Conservation (phyloP, 768 basidiomycete species). For the Auriscalpium orientale region DNA sequence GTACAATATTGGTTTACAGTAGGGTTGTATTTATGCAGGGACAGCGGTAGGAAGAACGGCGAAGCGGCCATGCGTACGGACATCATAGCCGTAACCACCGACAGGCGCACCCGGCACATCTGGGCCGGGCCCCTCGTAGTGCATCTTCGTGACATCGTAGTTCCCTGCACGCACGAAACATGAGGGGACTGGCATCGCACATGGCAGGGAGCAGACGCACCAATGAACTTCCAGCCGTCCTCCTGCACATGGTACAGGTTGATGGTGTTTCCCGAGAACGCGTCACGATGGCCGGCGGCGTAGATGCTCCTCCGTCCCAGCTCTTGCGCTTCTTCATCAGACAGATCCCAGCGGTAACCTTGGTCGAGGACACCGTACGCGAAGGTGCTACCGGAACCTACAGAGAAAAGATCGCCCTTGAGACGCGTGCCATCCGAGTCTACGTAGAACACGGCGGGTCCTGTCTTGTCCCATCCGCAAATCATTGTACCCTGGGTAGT, state of each 20-base stretch:
- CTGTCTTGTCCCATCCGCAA: slow-evolving; percentile 99
- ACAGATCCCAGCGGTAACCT: slow-evolving; percentile 88
- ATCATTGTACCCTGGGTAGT: slow-evolving; percentile 89
- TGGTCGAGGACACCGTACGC: slow-evolving; percentile 99
- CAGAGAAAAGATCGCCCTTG: slow-evolving; percentile 96
- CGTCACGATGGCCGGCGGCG: slow-evolving; percentile 94
- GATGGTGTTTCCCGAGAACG: slow-evolving; percentile 91
- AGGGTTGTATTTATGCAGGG: slow-evolving; percentile 5
- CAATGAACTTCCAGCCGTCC: slow-evolving; percentile 93
- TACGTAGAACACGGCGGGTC: slow-evolving; percentile 93
- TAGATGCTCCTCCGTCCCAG: slow-evolving; percentile 90
- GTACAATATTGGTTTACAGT: not conserved
- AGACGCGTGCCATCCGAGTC: slow-evolving; percentile 95
- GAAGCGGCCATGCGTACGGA: slow-evolving; percentile 52
- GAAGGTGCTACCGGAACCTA: slow-evolving; percentile 96
- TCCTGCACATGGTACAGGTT: slow-evolving; percentile 96
- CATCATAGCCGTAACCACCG: slow-evolving; percentile 75
- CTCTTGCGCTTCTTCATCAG: slow-evolving; percentile 90
- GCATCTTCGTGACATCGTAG: slow-evolving; percentile 85
- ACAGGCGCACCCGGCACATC: slow-evolving; percentile 53
- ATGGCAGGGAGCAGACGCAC: slow-evolving; percentile 35
- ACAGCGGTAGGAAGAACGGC: slow-evolving; percentile 41
- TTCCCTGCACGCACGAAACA: slow-evolving; percentile 48
- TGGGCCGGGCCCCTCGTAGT: slow-evolving; percentile 77
- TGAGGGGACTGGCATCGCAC: not conserved